A percentile compares a stretch with the other conserved stretches of the same genome.
Conservation (phyloP, 805 yeast species). For the Priceomyces melissophilus region DNA sequence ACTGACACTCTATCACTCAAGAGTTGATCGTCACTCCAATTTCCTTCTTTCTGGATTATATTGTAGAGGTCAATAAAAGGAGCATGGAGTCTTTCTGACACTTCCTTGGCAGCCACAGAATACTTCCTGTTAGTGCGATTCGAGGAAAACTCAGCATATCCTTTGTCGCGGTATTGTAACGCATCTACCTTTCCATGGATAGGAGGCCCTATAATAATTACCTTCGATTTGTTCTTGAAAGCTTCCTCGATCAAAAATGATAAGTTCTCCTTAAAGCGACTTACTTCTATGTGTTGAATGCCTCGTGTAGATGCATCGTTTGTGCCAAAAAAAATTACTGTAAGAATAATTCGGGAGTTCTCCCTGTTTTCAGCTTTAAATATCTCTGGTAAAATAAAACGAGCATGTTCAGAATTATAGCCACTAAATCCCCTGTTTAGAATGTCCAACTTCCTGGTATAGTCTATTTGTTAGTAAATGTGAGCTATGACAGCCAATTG, state of each 20-base stretch:
- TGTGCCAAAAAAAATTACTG: slow-evolving; percentile 74
- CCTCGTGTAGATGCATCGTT: slow-evolving; percentile 50
- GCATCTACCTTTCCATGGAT: slow-evolving; percentile 38
- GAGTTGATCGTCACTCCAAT: slow-evolving; percentile 35
- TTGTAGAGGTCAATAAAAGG: slow-evolving; percentile 59
- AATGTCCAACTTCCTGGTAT: slow-evolving; percentile 63
- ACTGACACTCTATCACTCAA: slow-evolving; percentile 14
- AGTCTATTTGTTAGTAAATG: slow-evolving; percentile 16
- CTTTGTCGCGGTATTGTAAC: slow-evolving; percentile 1
- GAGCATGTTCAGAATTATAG: slow-evolving; percentile 64
- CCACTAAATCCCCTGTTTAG: slow-evolving; percentile 76
- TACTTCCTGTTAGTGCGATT: slow-evolving; percentile 46
- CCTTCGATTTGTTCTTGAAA: slow-evolving; percentile 40
- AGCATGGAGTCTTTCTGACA: slow-evolving; percentile 45
- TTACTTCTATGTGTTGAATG: slow-evolving; percentile 47
- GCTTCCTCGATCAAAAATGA: slow-evolving; percentile 39
- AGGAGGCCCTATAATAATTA: slow-evolving; percentile 63
- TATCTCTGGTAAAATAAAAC: slow-evolving; percentile 34
- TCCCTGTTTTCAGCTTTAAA: slow-evolving; percentile 38
- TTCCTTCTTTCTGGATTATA: slow-evolving; percentile 33
- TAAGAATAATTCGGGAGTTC: slow-evolving; percentile 31
- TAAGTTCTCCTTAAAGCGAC: slow-evolving; percentile 48
- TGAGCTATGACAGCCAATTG: not conserved
- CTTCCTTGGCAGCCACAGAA: slow-evolving; percentile 43
- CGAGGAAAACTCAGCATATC: slow-evolving; percentile 30